These are phyloP conservation scores for Periconia macrospinosa DNA, from an alignment of 2,329 filamentous ascomycete genomes.

Conservation along the genomic window DNA sequence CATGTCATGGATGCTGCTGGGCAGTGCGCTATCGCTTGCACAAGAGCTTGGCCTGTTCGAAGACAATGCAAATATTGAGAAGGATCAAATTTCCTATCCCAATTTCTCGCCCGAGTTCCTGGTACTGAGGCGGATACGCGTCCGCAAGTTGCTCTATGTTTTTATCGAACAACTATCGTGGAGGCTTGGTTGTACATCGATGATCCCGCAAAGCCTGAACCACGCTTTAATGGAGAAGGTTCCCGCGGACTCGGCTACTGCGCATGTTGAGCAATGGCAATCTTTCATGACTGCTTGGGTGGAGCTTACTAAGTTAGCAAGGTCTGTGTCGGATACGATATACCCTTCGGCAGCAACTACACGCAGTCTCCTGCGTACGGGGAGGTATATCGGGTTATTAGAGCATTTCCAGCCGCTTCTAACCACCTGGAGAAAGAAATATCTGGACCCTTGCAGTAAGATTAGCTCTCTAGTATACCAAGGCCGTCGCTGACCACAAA, in stretches of 20 bases:
- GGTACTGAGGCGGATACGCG: conserved; percentile 34
- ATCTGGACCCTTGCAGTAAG: conserved; percentile 43
- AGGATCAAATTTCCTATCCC: conserved; percentile 37
- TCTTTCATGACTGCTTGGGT: conserved; percentile 57
- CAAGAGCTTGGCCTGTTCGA: conserved; percentile 58
- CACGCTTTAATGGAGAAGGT: conserved; percentile 45
- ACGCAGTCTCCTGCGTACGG: conserved; percentile 47
- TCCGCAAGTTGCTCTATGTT: conserved; percentile 44
- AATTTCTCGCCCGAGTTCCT: conserved; percentile 34
- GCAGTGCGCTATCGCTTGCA: conserved; percentile 55
- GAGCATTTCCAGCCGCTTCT: conserved; percentile 50
- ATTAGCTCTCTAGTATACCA: background rate
- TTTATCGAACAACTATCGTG: conserved; percentile 57
- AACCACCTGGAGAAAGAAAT: conserved; percentile 44
- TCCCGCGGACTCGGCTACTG: conserved; percentile 40
- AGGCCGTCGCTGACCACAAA: background rate
- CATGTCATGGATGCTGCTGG: conserved; percentile 64
- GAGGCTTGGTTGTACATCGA: conserved; percentile 55
- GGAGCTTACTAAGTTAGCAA: conserved; percentile 48
- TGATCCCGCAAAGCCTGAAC: conserved; percentile 52
- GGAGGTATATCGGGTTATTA: conserved; percentile 54
- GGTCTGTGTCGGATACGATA: conserved; percentile 57
- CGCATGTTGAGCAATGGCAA: conserved; percentile 51
- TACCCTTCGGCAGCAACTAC: conserved; percentile 51
- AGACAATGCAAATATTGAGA: conserved; percentile 40